phyloP scores from a whole-genome alignment of 129 eudicot species.

The carrot (Daucus carota) region DH1_v3.0 NC_030383.2:4305501-4306000 shows the following conservation, averaged over 20 bases:
- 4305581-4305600: background rate
- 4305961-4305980: background rate
- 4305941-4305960: constrained; percentile 30
- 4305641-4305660: background rate
- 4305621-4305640: background rate
- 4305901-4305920: constrained; percentile 54
- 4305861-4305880: constrained; percentile 48
- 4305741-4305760: constrained; percentile 48
- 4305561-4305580: background rate
- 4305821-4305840: constrained; percentile 6
- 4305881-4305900: constrained; percentile 54
- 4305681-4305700: constrained; percentile 13
- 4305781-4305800: background rate
- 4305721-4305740: constrained; percentile 46
- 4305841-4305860: constrained; percentile 55
- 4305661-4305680: background rate
- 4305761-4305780: constrained; percentile 17
- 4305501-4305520: constrained; percentile 47
- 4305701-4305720: constrained; percentile 44
- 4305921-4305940: constrained; percentile 31
- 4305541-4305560: constrained; percentile 26
- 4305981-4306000: background rate
- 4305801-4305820: background rate
- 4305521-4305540: constrained; percentile 52
- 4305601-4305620: background rate